A percentile compares a stretch with the other conserved stretches of the same genome.
phyloP scores from a whole-genome alignment of 2,329 filamentous ascomycete genomes.

The Didymellaceae sp. region DNA sequence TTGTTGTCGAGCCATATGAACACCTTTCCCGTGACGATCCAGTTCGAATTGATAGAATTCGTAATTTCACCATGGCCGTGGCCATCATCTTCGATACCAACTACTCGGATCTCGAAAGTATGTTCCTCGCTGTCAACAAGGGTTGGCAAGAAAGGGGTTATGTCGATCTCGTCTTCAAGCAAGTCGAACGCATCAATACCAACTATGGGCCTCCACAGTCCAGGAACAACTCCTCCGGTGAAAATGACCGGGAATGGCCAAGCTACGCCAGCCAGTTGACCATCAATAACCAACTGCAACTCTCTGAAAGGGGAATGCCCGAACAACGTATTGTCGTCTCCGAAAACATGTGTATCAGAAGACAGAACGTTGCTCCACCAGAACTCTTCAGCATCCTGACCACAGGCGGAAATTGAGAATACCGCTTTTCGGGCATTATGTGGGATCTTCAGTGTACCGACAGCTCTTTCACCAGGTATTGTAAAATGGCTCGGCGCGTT shows the following conservation, averaged over 20 bases:
- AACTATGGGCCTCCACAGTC: conserved; percentile 78
- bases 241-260: conserved; percentile 87
- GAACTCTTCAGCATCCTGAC: conserved; percentile 79
- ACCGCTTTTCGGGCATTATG: conserved; percentile 71
- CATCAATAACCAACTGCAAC: conserved; percentile 78
- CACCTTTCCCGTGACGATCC: conserved; percentile 80
- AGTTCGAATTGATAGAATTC: conserved; percentile 67
- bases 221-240: conserved; percentile 78
- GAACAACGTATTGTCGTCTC: conserved; percentile 62
- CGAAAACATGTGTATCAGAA: conserved; percentile 66
- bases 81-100: conserved; percentile 67
- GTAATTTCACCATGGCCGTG: conserved; percentile 58
- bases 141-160: conserved; percentile 75
- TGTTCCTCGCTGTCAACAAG: conserved; percentile 71
- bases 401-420: conserved; percentile 77
- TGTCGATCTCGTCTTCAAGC: conserved; percentile 80
- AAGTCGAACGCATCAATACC: conserved; percentile 82
- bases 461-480: conserved; percentile 68
- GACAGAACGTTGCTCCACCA: conserved; percentile 83
- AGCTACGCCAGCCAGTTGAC: conserved; percentile 71
- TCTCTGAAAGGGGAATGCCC: conserved; percentile 79
- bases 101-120: conserved; percentile 71
- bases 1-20: conserved; percentile 73
- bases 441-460: conserved; percentile 67
- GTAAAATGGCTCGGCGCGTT: conserved; percentile 70